These are phyloP conservation scores for Leishmania major DNA, from an alignment of 208 protist species.

Conservation along the genomic window DNA sequence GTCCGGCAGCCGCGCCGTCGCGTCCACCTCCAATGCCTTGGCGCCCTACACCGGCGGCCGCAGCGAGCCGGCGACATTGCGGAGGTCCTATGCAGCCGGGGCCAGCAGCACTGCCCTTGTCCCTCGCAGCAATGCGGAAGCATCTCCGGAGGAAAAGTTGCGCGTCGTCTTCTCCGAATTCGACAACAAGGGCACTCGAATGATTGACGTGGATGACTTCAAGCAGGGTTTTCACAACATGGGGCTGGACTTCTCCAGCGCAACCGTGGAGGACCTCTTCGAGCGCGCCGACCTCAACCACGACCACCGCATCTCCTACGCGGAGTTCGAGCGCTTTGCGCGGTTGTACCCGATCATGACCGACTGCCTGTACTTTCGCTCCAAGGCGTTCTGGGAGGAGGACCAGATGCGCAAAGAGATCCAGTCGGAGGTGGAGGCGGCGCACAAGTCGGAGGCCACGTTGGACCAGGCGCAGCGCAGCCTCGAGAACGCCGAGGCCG, in stretches of 20 bases:
- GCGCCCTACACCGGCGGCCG: conserved; percentile 70
- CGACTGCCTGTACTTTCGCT: conserved; percentile 91
- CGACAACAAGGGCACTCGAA: conserved; percentile 77
- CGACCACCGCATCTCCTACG: conserved; percentile 83
- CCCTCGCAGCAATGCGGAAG: conserved; percentile 51
- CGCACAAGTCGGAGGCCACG: conserved; percentile 56
- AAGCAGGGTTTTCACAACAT: conserved; percentile 82
- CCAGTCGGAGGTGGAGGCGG: conserved; percentile 73
- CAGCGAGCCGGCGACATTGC: conserved; percentile 43
- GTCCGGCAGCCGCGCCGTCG: conserved; percentile 20
- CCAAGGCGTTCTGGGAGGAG: conserved; percentile 92
- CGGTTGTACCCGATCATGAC: conserved; percentile 91
- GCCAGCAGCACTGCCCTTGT: conserved; percentile 56
- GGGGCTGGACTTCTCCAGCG: conserved; percentile 83
- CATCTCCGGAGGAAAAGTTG: conserved; percentile 87
- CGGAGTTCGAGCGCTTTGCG: conserved; percentile 91
- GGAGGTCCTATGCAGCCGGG: conserved; percentile 33
- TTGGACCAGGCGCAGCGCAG: conserved; percentile 64
- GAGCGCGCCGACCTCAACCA: conserved; percentile 83
- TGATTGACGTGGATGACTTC: conserved; percentile 84
- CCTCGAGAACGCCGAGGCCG: conserved; percentile 55
- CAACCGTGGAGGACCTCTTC: conserved; percentile 92
- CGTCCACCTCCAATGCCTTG: conserved; percentile 42
- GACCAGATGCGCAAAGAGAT: conserved; percentile 87
- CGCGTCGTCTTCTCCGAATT: conserved; percentile 90